Base-by-base conservation (phyloP, 768 basidiomycete species). In the Boletus tylopilopsis region DNA sequence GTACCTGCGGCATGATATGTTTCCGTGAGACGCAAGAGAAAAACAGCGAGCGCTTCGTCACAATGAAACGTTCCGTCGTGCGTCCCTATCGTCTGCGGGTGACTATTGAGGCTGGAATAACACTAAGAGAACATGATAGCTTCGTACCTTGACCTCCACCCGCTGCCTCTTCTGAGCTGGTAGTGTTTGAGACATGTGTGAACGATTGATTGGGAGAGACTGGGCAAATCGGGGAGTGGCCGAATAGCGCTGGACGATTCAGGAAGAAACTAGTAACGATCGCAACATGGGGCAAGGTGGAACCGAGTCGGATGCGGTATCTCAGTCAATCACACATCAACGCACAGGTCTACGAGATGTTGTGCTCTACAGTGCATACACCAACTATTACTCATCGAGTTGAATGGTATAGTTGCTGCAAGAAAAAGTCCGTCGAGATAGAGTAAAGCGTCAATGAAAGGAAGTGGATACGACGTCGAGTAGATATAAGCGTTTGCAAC, bases 41-140 rank as follows among this genome's bases (percentile, higher is more conserved):
- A 94, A 16, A 95, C 89, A 0, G 95, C 96, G 27, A 98, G 79
- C 0, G 94, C 93, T 71, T 99, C 95, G 60, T 99, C 95, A 68
- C 92, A 94, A 61, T 99, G 94, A 66, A 97, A 97, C 0, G 92
- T 92, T 16, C 94, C 94, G 50, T 87, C 91, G 68, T 97, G 94
- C 2, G 94, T 96, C 29, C 94, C 94, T 61, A 97, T 95, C 34
- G 82, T 70, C 89, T 92, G 40, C 21, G 30, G 16, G 34, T 24
- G 37, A 46, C 9, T 10, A 10, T 49, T 42, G 44, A 47, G 42
- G 16, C 21, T 32, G 30, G 5, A 7, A 27, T 22, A 7, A 27
- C 21, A 10, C 27, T 25, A 21, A 19, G 42, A 24, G 25, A 22
- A 40, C 36, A 27, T 39, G 30, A 46, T 30, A 32, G 19, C 41